Conservation (phyloP, 1,139 yeast species). For the Taphrina confusa region DNA sequence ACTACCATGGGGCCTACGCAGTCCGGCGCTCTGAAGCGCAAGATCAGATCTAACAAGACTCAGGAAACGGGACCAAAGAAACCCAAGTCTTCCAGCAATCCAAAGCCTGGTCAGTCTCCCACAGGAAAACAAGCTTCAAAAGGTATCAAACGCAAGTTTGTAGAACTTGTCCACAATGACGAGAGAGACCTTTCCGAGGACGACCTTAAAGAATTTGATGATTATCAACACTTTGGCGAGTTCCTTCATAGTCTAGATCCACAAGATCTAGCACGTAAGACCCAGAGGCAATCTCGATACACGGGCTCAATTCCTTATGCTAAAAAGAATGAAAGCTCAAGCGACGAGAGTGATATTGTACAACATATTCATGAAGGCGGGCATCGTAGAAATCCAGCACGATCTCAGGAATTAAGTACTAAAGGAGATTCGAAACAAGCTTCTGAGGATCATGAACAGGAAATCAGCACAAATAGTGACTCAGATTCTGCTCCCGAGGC, state of each 20-base stretch:
- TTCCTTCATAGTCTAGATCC: conserved; percentile 32
- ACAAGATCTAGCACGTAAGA: conserved; percentile 12
- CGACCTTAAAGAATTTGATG: conserved; percentile 32
- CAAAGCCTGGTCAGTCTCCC: too few relatives aligned
- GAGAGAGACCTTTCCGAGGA: conserved; percentile 22
- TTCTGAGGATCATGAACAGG: not conserved
- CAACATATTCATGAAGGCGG: too few relatives aligned
- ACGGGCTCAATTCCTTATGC: not conserved
- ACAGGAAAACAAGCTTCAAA: too few relatives aligned
- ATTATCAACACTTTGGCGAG: conserved; percentile 20
- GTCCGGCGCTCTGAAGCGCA: too few relatives aligned
- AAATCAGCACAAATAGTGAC: not conserved
- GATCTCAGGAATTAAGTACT: not conserved
- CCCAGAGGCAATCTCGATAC: conserved; percentile 1
- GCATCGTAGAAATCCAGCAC: too few relatives aligned
- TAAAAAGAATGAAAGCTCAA: too few relatives aligned
- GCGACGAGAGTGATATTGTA: too few relatives aligned
- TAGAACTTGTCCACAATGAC: conserved; percentile 16
- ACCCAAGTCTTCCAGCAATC: too few relatives aligned
- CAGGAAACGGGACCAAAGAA: too few relatives aligned
- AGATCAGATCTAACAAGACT: too few relatives aligned
- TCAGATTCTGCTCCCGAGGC: not conserved
- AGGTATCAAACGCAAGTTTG: conserved; percentile 5
- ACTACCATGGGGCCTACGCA: too few relatives aligned
- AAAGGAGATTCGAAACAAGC: not conserved